Conservation (phyloP, 164 flowering plant genomes). For the Piper betle region DNA sequence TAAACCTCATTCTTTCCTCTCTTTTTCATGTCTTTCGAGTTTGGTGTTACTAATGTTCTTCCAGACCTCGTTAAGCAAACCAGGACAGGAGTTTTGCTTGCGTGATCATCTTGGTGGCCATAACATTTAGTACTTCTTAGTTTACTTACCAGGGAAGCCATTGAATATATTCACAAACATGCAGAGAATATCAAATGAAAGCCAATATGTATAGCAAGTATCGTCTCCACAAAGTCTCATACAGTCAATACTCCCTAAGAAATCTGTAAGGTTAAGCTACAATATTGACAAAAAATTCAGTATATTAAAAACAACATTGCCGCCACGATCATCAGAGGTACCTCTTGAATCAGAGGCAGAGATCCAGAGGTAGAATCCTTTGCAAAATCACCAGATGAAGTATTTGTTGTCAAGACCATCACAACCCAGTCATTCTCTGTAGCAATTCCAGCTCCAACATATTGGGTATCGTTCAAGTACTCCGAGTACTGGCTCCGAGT, state of each 20-base stretch:
- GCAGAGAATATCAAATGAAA: too few species aligned
- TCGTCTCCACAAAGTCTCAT: not conserved
- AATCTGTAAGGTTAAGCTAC: too few species aligned
- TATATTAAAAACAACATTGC: not conserved
- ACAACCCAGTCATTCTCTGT: constrained; percentile 59
- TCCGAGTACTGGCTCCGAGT: constrained; percentile 46
- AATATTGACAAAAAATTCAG: not conserved
- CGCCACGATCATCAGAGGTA: not conserved
- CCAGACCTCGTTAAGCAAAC: too few species aligned
- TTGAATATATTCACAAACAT: too few species aligned
- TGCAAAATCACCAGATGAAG: constrained; percentile 32
- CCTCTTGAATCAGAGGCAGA: not conserved
- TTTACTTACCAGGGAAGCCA: too few species aligned
- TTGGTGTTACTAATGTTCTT: too few species aligned
- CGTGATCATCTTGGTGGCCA: too few species aligned
- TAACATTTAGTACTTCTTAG: too few species aligned
- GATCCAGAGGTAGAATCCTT: not conserved
- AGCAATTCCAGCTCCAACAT: constrained; percentile 43
- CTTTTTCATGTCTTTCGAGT: too few species aligned
- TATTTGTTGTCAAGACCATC: constrained; percentile 39
- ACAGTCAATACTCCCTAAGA: not conserved
- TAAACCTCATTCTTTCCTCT: too few species aligned
- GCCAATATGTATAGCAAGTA: not conserved
- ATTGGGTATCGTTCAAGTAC: constrained; percentile 36
- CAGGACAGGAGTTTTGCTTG: too few species aligned